Conservation (phyloP, 2,329 filamentous ascomycete genomes). For the Apiospora arundinis region DNA sequence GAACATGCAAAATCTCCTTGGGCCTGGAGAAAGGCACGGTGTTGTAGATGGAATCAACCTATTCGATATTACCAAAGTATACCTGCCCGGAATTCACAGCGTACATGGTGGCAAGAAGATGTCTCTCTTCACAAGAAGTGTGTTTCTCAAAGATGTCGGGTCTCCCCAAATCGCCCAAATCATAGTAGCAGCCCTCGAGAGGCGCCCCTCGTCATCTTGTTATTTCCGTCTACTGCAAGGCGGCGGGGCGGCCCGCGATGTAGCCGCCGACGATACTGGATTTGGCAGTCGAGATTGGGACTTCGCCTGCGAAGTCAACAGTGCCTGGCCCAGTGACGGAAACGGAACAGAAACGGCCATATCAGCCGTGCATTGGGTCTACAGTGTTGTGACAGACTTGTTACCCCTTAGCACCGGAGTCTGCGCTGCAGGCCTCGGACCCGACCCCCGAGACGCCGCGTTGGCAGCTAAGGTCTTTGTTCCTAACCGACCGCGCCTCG, state of each 20-base stretch:
- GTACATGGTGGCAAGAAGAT: conserved; percentile 65
- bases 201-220: conserved; percentile 58
- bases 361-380: conserved; percentile 60
- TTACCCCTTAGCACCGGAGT: conserved; percentile 56
- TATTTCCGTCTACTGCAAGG: conserved; percentile 69
- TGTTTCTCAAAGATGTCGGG: conserved; percentile 61
- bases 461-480: conserved; percentile 65
- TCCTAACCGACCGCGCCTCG: conserved; percentile 55
- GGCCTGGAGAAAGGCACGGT: conserved; percentile 40
- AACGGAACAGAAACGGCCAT: conserved; percentile 50
- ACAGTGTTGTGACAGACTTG: conserved; percentile 53
- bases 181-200: conserved; percentile 54
- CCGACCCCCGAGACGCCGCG: conserved; percentile 61
- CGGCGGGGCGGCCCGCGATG: conserved; percentile 56
- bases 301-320: conserved; percentile 68
- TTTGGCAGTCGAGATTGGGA: conserved; percentile 70
- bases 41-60: conserved; percentile 54
- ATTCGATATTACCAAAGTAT: conserved; percentile 67
- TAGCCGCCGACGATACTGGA: conserved; percentile 54
- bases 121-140: conserved; percentile 68
- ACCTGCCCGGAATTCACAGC: conserved; percentile 64
- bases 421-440: conserved; percentile 68
- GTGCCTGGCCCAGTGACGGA: conserved; percentile 62
- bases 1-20: conserved; percentile 34
- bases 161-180: conserved; percentile 37